Evolutionary conservation across 345 rosid genomes (phyloP).

Genomic region (Rubroshorea leprosula): DNA sequence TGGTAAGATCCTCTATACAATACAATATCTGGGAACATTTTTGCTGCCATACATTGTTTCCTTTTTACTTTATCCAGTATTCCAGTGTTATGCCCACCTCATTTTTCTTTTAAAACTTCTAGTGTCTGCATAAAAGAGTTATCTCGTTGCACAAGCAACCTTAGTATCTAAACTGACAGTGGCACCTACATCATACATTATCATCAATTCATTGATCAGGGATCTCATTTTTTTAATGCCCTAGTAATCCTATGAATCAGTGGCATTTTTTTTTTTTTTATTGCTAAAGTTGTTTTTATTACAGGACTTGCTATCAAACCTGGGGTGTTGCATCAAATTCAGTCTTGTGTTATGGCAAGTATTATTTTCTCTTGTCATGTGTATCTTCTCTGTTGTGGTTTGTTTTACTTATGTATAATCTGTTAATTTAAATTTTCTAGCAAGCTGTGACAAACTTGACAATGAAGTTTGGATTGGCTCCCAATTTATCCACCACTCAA

Average conservation of each 20-base stretch:
- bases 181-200: too few relatives aligned
- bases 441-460: conserved; percentile 48
- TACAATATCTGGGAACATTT: too few relatives aligned
- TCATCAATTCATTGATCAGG: too few relatives aligned
- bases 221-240: too few relatives aligned
- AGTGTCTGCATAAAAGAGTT: background rate
- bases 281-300: conserved; percentile 12
- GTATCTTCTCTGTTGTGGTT: conserved; percentile 6
- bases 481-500: conserved; percentile 32
- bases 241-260: too few relatives aligned
- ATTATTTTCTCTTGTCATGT: background rate
- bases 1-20: too few relatives aligned
- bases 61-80: background rate
- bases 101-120: background rate
- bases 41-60: background rate
- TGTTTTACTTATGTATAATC: conserved; percentile 20
- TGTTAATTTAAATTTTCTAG: conserved; percentile 34
- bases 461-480: conserved; percentile 52
- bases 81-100: background rate
- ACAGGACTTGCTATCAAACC: conserved; percentile 91
- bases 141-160: background rate
- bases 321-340: conserved; percentile 63
- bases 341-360: conserved; percentile 51
- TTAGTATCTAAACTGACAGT: background rate
- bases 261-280: background rate